Conservation (phyloP, 2,329 filamentous ascomycete genomes). For the Diaporthe destruens region DNA sequence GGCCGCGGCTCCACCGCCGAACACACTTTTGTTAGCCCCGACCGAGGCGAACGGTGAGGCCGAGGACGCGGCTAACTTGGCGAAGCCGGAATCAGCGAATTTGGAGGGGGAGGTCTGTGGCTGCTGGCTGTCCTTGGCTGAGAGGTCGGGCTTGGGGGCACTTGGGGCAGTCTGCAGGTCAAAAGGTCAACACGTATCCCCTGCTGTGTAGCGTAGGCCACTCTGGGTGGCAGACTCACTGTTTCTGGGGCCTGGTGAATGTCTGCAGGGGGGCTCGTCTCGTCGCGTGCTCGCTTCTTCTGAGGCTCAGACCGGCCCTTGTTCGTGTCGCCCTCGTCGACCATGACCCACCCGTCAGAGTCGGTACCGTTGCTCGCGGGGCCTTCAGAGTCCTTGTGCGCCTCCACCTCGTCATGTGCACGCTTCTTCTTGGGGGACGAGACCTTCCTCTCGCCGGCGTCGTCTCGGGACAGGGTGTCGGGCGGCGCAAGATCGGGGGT, state of each 20-base stretch:
- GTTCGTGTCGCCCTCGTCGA: constrained; percentile 39
- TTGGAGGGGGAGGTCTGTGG: constrained; percentile 67
- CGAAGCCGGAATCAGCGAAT: constrained; percentile 77
- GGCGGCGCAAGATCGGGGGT: constrained; percentile 51
- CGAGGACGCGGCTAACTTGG: constrained; percentile 71
- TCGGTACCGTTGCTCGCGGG: constrained; percentile 55
- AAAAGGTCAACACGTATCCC: constrained; percentile 28
- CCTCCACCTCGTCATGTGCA: constrained; percentile 69
- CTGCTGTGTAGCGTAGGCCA: neutral
- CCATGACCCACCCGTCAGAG: constrained; percentile 47
- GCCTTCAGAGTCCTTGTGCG: constrained; percentile 60
- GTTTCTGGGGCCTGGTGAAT: constrained; percentile 28
- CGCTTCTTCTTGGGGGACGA: constrained; percentile 77
- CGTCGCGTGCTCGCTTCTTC: constrained; percentile 74
- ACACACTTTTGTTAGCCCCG: constrained; percentile 62
- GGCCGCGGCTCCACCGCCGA: constrained; percentile 61
- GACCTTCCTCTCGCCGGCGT: constrained; percentile 62
- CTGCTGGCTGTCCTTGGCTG: constrained; percentile 49
- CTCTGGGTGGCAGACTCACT: constrained; percentile 19
- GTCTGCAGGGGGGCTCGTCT: constrained; percentile 45
- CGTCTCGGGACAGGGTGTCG: constrained; percentile 50
- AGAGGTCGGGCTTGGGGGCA: constrained; percentile 44
- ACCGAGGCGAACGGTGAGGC: constrained; percentile 74
- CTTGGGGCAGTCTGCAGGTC: constrained; percentile 43
- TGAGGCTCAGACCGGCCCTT: constrained; percentile 70